Evolutionary conservation across 192 early-diverging fungal genomes (phyloP), one percentile per base, ranked within the genome.

Genomic region (Coemansia sp.): DNA sequence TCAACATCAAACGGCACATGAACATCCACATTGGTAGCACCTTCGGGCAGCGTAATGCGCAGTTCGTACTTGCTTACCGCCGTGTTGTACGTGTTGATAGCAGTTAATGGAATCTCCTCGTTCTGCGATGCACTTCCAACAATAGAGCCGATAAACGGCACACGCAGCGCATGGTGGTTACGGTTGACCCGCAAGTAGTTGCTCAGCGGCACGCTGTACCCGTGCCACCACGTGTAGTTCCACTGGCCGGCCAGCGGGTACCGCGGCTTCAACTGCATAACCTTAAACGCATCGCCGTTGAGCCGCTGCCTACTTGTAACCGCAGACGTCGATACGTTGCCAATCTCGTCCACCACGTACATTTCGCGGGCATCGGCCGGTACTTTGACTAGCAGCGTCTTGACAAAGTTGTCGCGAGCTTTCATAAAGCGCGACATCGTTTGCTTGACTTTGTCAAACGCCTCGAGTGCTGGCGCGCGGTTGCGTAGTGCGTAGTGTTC

Each of bases 181-280:
- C 57, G 65, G 3, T 65, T 56, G 5, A 82, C 74, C 47, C 85
- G 89, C 26, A 97, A 57, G 69, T 90, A 90, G 19, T 76, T 64
- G 42, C 64, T 57, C 21, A 93, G 62, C 11, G 94, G 90, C 20
- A 89, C 81, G 52, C 91, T 89, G 83, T 94, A 99, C 4, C 94
- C 95, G 66, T 94, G 89, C 69, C 89, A 89, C 94, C 93, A 99
- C 14, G 90, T 92, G 67, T 96, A 98, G 66, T 89, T 91, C 96
- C 96, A 98, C n/a, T 93, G 93, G 55, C 97, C 97, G 74, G 90
- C 91, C 2, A 99, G 44, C 37, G 96, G 97, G 77, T 92, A 99
- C 28, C 97, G 87, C 31, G 97, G 95, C 34, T 72, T 76, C n/a
- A 98, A 76, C 40, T 89, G 85, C 68, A 99, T 75, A 12, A 90